These are phyloP conservation scores for Mucor plumbeus DNA, from an alignment of 371 early-diverging fungal genomes.

Conservation along the genomic window DNA sequence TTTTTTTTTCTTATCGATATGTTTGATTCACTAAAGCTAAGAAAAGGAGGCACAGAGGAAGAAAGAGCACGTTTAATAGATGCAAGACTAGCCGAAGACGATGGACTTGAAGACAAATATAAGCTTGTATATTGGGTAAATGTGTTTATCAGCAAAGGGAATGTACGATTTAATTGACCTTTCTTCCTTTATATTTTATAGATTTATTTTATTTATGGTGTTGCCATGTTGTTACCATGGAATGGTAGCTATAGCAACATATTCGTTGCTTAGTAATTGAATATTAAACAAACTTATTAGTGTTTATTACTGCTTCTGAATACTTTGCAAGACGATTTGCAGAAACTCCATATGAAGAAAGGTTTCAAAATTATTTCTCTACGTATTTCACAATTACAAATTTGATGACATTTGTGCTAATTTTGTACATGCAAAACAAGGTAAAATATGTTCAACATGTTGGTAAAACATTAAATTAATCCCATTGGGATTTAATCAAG, in stretches of 20 bases:
- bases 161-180: neutral
- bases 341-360: constrained; percentile 62
- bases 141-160: neutral
- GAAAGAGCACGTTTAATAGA: constrained; percentile 5
- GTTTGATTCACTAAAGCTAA: constrained; percentile 4
- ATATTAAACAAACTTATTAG: constrained; percentile 29
- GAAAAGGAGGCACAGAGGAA: constrained; percentile 12
- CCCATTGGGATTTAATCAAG: constrained; percentile 6
- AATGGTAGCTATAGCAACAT: constrained; percentile 58
- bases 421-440: constrained; percentile 67
- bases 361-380: constrained; percentile 82
- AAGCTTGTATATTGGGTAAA: constrained; percentile 36
- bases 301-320: constrained; percentile 79
- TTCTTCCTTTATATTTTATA: constrained; percentile 24
- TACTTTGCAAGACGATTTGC: constrained; percentile 71
- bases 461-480: neutral
- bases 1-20: neutral
- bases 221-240: constrained; percentile 82
- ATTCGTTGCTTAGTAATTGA: neutral
- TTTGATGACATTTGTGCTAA: constrained; percentile 57
- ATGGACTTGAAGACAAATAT: constrained; percentile 25
- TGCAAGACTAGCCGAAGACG: constrained; percentile 1
- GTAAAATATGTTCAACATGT: constrained; percentile 33
- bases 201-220: constrained; percentile 74
- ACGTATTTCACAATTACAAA: constrained; percentile 67